Percentiles rank a stretch among this genome's conserved stretches.
These are phyloP conservation scores for Globisporangium viniferum DNA, from an alignment of 352 stramenopile genomes.

Conservation along the genomic window DNA sequence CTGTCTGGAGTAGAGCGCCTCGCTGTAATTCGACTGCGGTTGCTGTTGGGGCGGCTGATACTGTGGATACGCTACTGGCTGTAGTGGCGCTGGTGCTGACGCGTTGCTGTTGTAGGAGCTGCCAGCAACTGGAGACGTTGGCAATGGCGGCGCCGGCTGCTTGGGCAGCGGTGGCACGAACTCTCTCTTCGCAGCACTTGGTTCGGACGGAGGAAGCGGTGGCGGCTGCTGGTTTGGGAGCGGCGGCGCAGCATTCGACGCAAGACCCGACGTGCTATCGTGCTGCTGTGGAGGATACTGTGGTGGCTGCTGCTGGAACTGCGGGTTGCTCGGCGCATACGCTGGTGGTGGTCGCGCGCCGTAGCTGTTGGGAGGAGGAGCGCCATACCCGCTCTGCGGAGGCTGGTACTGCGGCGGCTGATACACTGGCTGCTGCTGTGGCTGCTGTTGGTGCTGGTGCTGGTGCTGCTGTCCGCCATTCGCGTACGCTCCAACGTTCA, in stretches of 20 bases:
- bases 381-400: not conserved
- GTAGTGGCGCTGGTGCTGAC: not conserved
- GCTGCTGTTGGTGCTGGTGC: slow-evolving; percentile 10
- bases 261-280: not conserved
- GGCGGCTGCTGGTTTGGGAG: slow-evolving; percentile 5
- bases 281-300: not conserved
- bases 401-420: slow-evolving; percentile 11
- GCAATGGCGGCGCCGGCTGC: slow-evolving; percentile 7
- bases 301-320: not conserved
- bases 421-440: slow-evolving; percentile 6
- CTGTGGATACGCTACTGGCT: slow-evolving; percentile 6
- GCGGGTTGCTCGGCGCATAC: slow-evolving; percentile 6
- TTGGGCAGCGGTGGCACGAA: slow-evolving; percentile 12
- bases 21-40: slow-evolving; percentile 25
- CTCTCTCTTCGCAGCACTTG: not conserved
- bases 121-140: not conserved
- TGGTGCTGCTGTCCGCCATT: slow-evolving; percentile 4
- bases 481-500: slow-evolving; percentile 3
- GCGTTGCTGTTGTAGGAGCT: not conserved
- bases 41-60: slow-evolving; percentile 11
- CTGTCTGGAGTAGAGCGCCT: slow-evolving; percentile 33
- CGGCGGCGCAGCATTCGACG: not conserved
- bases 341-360: not conserved
- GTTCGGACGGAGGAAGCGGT: not conserved
- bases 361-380: not conserved